Percentiles rank a stretch among this genome's conserved stretches.
Evolutionary conservation across 352 stramenopile species (phyloP).

Genomic region (Phytopythium ostracodes): DNA sequence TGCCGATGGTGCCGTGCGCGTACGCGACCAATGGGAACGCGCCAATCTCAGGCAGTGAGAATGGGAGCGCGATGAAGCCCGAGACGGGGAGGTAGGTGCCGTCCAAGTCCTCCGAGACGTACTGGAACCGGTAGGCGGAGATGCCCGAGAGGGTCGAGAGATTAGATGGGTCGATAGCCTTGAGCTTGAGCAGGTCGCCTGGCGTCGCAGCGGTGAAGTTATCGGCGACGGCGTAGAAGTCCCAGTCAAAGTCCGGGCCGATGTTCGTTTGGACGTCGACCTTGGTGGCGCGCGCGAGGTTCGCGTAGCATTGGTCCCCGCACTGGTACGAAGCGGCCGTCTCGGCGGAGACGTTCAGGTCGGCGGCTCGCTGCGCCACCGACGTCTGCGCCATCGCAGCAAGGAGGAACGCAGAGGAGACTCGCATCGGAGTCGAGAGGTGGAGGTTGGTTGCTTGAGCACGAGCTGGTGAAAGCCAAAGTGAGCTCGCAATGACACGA

Average conservation of each 20-base stretch:
- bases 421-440: neutral
- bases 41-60: constrained; percentile 3
- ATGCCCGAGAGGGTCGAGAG: constrained; percentile 9
- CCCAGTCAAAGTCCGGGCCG: constrained; percentile 8
- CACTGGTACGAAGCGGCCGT: constrained; percentile 7
- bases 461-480: neutral
- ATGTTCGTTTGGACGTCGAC: neutral
- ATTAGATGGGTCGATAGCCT: constrained; percentile 5
- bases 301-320: constrained; percentile 6
- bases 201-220: constrained; percentile 5
- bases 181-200: constrained; percentile 11
- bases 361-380: neutral
- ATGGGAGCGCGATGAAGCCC: constrained; percentile 11
- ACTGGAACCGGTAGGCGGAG: constrained; percentile 11
- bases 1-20: constrained; percentile 8
- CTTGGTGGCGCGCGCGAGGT: neutral
- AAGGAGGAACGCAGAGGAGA: neutral
- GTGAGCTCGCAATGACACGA: neutral
- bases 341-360: constrained; percentile 2
- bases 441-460: neutral
- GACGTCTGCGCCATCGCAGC: neutral
- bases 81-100: constrained; percentile 7
- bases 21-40: constrained; percentile 11
- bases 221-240: constrained; percentile 10
- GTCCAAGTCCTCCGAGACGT: constrained; percentile 11